Conservation (phyloP, 2,329 filamentous ascomycete genomes). For the Clarireedia homoeocarpa region DNA sequence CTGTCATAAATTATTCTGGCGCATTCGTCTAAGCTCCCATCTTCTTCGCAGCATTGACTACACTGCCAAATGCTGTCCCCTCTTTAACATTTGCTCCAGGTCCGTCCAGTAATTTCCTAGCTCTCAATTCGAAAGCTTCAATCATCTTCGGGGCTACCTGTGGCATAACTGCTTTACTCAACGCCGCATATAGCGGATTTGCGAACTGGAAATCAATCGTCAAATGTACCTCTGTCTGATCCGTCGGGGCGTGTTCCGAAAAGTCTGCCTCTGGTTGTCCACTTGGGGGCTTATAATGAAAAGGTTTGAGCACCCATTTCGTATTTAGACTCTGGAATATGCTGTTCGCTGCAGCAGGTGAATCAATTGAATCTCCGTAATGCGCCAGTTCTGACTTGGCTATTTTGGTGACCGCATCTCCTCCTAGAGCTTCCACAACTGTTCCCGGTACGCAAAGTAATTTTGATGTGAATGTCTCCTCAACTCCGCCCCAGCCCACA, state of each 20-base stretch:
- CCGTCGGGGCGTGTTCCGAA: constrained; percentile 23
- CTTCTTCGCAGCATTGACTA: constrained; percentile 7
- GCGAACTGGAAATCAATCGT: constrained; percentile 75
- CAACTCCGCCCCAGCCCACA: constrained; percentile 77
- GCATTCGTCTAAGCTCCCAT: background rate
- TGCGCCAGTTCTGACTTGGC: constrained; percentile 31
- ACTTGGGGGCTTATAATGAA: constrained; percentile 38
- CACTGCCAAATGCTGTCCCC: constrained; percentile 1
- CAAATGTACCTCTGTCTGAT: constrained; percentile 66
- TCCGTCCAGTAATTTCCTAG: constrained; percentile 46
- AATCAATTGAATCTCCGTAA: constrained; percentile 34
- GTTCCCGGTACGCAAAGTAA: constrained; percentile 68
- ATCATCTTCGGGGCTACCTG: constrained; percentile 86
- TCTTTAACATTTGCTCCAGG: constrained; percentile 12
- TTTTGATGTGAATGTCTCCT: constrained; percentile 74
- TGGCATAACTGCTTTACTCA: constrained; percentile 75
- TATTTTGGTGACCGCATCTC: constrained; percentile 42
- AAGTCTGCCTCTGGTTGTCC: constrained; percentile 27
- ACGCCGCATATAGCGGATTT: constrained; percentile 78
- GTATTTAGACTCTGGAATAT: constrained; percentile 64
- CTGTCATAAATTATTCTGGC: background rate
- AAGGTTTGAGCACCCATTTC: constrained; percentile 55
- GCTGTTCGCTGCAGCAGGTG: constrained; percentile 35
- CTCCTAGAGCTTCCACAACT: constrained; percentile 71
- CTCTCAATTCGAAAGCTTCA: constrained; percentile 81